A percentile compares a stretch with the other conserved stretches of the same genome.
phyloP scores from a whole-genome alignment of 345 rosid genomes.

The Passiflora organensis region DNA sequence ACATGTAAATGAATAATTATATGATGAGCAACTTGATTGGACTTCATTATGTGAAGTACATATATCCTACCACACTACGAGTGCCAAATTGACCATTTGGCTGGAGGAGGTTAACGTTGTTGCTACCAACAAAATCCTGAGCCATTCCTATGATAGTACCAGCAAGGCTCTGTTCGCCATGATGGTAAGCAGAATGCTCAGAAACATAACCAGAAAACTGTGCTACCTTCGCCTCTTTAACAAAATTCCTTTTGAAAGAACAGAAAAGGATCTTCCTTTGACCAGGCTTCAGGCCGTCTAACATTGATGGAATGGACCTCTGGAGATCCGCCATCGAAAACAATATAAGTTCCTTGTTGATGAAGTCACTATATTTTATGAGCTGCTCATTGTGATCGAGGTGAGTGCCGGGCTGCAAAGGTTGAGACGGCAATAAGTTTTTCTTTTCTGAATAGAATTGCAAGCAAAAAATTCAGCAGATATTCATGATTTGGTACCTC shows the following conservation, averaged over 20 bases:
- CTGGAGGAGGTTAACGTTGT: conserved; percentile 80
- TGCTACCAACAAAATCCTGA: conserved; percentile 92
- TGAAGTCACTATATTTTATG: conserved; percentile 81
- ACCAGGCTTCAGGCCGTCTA: conserved; percentile 95
- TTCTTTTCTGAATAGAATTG: not conserved
- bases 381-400: conserved; percentile 65
- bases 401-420: conserved; percentile 79
- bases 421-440: not conserved
- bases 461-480: not conserved
- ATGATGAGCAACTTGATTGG: not conserved
- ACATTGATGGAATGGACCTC: conserved; percentile 93
- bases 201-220: conserved; percentile 88
- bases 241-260: conserved; percentile 77
- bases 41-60: conserved; percentile 1
- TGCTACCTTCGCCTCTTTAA: conserved; percentile 67
- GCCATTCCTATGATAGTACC: conserved; percentile 91
- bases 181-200: conserved; percentile 91
- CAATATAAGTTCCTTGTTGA: conserved; percentile 91
- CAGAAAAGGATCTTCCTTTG: conserved; percentile 93
- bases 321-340: conserved; percentile 98
- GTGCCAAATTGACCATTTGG: conserved; percentile 92
- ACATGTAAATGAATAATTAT: not conserved
- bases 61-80: conserved; percentile 51
- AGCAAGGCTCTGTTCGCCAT: conserved; percentile 90
- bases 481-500: conserved; percentile 40